Percentiles rank a stretch among this genome's conserved stretches.
These are phyloP conservation scores for Penicillium aurantiogriseum DNA, from an alignment of 2,329 filamentous ascomycete genomes.

Conservation along the genomic window DNA sequence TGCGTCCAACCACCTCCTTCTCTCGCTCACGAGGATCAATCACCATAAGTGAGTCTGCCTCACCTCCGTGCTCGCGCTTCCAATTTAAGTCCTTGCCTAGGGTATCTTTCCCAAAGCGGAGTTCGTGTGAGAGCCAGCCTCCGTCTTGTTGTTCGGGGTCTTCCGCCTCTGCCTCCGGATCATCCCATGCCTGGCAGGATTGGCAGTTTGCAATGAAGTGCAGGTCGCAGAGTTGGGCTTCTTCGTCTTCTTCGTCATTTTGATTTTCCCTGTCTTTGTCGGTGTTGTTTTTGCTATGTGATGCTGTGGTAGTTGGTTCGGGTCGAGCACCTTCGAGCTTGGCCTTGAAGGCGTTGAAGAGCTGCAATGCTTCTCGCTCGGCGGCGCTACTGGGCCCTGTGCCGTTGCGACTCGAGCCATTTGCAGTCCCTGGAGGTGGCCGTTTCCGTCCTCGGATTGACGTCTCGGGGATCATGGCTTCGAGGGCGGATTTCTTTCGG, in stretches of 20 bases:
- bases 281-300: constrained; percentile 9
- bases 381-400: constrained; percentile 53
- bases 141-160: constrained; percentile 50
- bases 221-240: constrained; percentile 79
- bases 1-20: constrained; percentile 63
- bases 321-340: constrained; percentile 60
- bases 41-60: constrained; percentile 67
- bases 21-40: constrained; percentile 89
- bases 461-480: constrained; percentile 49
- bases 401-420: constrained; percentile 39
- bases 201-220: constrained; percentile 97
- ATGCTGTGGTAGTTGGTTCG: constrained; percentile 32
- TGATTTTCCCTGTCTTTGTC: constrained; percentile 14
- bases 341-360: constrained; percentile 76
- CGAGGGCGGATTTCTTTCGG: constrained; percentile 47
- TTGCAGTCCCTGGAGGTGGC: constrained; percentile 37
- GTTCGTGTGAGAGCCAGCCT: constrained; percentile 81
- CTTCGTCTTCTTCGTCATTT: constrained; percentile 52
- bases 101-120: constrained; percentile 85
- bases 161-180: constrained; percentile 38
- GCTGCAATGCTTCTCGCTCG: constrained; percentile 64
- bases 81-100: constrained; percentile 88
- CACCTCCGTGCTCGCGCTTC: constrained; percentile 86
- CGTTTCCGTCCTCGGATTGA: constrained; percentile 49
- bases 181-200: constrained; percentile 83